Evolutionary conservation across 2,329 filamentous ascomycete genomes (phyloP).

Genomic region (Talaromyces sp.): DNA sequence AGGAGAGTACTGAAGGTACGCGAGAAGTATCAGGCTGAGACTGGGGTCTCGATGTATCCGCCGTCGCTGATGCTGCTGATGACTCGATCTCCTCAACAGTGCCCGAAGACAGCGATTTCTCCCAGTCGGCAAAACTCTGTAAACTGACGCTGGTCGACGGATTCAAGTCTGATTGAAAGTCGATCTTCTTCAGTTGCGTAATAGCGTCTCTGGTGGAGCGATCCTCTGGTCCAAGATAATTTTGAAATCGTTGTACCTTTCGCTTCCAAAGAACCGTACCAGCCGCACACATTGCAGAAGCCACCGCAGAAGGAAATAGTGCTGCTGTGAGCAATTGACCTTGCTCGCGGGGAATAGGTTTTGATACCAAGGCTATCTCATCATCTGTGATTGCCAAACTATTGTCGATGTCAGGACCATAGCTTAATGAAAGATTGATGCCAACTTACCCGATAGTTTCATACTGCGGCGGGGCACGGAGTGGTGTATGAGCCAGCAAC

Average conservation of each 20-base stretch:
- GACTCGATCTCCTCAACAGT: conserved; percentile 2
- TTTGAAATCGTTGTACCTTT: conserved; percentile 30
- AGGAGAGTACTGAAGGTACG: conserved; percentile 30
- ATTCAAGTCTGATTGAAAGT: conserved; percentile 15
- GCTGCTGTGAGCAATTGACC: conserved; percentile 32
- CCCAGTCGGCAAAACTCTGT: conserved; percentile 22
- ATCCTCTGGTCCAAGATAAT: conserved; percentile 20
- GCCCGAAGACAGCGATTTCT: conserved; percentile 12
- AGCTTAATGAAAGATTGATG: conserved; percentile 4
- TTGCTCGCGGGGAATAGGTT: conserved; percentile 31
- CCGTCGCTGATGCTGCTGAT: neutral
- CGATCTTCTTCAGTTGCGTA: conserved; percentile 5
- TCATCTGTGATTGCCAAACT: conserved; percentile 32
- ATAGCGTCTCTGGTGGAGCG: conserved; percentile 20
- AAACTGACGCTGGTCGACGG: conserved; percentile 19
- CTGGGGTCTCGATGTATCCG: neutral
- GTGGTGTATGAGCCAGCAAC: conserved; percentile 63
- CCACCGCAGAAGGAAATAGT: conserved; percentile 34
- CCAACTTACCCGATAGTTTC: conserved; percentile 58
- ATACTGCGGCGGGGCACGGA: conserved; percentile 59
- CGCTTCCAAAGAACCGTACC: conserved; percentile 31
- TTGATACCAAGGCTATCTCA: conserved; percentile 31
- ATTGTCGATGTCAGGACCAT: neutral
- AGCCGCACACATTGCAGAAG: conserved; percentile 37
- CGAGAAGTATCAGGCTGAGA: conserved; percentile 6